Evolutionary conservation across 1,139 yeast species (phyloP).

Genomic region (Lodderomyces elongisporus): DNA sequence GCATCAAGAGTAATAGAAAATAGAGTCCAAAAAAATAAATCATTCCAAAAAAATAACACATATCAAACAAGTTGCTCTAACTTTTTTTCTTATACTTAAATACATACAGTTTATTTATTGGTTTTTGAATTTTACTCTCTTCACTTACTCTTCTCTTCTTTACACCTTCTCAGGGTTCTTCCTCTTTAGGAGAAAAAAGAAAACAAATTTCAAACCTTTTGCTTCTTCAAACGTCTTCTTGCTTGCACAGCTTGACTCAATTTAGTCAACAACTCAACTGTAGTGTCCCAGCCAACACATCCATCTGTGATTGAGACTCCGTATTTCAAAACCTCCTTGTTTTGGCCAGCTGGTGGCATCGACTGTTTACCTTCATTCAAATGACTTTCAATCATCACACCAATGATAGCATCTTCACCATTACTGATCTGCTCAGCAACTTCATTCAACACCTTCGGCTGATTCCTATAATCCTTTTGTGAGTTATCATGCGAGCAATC

Average conservation of each 20-base stretch:
- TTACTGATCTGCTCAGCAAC: constrained; percentile 71
- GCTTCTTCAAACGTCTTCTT: constrained; percentile 49
- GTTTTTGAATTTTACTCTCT: constrained; percentile 3
- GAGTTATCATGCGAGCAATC: constrained; percentile 98
- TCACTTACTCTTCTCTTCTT: no score
- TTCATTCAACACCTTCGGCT: constrained; percentile 82
- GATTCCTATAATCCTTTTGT: constrained; percentile 82
- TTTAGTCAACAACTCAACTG: constrained; percentile 63
- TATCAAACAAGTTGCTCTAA: no score
- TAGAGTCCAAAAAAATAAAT: no score
- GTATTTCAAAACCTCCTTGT: constrained; percentile 68
- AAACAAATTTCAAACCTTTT: constrained; percentile 2
- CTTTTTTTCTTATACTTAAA: no score
- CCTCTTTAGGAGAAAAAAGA: no score
- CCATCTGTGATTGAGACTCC: constrained; percentile 97
- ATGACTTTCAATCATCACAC: constrained; percentile 95
- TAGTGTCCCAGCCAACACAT: constrained; percentile 85
- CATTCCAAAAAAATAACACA: no score
- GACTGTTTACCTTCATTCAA: constrained; percentile 90
- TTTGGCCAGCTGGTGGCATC: constrained; percentile 63
- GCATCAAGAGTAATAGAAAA: background rate
- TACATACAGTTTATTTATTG: no score
- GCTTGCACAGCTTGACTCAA: constrained; percentile 76
- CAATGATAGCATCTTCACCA: constrained; percentile 81
- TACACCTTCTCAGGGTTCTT: no score